Base-by-base conservation (phyloP, 2,329 filamentous ascomycete species). In the Dactylonectria estremocensis region DNA sequence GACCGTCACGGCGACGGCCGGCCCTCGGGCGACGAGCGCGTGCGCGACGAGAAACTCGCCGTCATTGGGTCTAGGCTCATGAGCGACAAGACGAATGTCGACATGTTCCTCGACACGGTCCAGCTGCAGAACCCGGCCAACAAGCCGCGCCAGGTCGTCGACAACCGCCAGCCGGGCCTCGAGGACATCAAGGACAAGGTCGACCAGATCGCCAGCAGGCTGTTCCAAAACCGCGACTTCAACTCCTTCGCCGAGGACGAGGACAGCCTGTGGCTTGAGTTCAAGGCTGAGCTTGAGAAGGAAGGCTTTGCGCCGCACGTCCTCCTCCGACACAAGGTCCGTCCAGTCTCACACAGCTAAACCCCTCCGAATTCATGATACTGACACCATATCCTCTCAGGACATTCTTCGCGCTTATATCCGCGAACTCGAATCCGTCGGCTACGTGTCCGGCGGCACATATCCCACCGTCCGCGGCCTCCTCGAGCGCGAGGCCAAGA, bases 391-490 rank as follows among this genome's bases (percentile, higher is more conserved):
- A 37, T 50, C 58, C 48, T 31, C 60, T 64, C 64, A 91, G 89
- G 87, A 90, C 70, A 82, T 90, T 10, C 78, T 90, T 24, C 83
- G 88, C 68, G 88, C 89, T 20, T 90, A 91, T 73, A 89, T 91
- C 48, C 86, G 87, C 40, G 86, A 89, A 73, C 83, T 91, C 68
- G 86, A 89, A 69, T 84, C 87, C 46, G 81, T 85, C 61, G 81
- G 82, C 40, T 77, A 79, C n/a, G 75, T 80, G 13, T 81, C 82
- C 45, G 83, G 81, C 22, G 83, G 83, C 28, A 77, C 80, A 37
- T 83, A 83, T 13, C 86, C 87, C 3, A 86, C 86, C 2, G 83
- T 88, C 14, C 84, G 87, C 61, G 86, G 87, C 1, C 80, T 90
- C 10, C 81, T 90, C n/a, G 85, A 86, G 69, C 80, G 82, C 40